phyloP scores from a whole-genome alignment of 805 yeast genomes.

The Yamadazyma phyllophila region DNA sequence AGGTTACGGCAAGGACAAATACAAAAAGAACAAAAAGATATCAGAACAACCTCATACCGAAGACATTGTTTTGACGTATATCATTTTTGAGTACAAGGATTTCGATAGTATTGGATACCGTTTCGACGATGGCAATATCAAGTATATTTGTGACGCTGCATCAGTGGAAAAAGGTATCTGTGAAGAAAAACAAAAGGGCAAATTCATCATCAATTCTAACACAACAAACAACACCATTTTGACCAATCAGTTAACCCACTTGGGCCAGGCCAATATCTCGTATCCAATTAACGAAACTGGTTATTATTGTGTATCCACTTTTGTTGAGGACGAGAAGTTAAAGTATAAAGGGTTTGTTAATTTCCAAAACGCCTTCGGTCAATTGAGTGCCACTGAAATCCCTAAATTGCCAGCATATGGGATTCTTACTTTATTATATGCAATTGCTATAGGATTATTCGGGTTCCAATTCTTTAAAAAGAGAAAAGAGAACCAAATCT shows the following conservation, averaged over 20 bases:
- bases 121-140: constrained; percentile 37
- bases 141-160: constrained; percentile 70
- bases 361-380: constrained; percentile 91
- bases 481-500: constrained; percentile 67
- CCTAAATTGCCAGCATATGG: constrained; percentile 92
- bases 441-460: constrained; percentile 77
- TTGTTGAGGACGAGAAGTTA: constrained; percentile 38
- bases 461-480: constrained; percentile 82
- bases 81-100: constrained; percentile 84
- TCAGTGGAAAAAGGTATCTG: constrained; percentile 62
- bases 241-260: constrained; percentile 51
- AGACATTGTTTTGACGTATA: constrained; percentile 54
- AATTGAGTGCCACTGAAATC: constrained; percentile 83
- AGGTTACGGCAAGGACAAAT: constrained; percentile 27
- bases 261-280: constrained; percentile 59
- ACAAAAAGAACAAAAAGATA: constrained; percentile 21
- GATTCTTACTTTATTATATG: constrained; percentile 76
- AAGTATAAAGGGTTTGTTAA: constrained; percentile 66
- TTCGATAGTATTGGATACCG: constrained; percentile 61
- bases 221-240: constrained; percentile 52
- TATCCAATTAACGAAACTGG: constrained; percentile 78
- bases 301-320: constrained; percentile 86
- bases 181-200: constrained; percentile 50
- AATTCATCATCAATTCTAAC: constrained; percentile 55
- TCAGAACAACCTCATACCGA: constrained; percentile 25